Percentiles rank a stretch among this genome's conserved stretches.
Evolutionary conservation across 192 early-diverging fungal genomes (phyloP).

Genomic region (Coemansia sp.): DNA sequence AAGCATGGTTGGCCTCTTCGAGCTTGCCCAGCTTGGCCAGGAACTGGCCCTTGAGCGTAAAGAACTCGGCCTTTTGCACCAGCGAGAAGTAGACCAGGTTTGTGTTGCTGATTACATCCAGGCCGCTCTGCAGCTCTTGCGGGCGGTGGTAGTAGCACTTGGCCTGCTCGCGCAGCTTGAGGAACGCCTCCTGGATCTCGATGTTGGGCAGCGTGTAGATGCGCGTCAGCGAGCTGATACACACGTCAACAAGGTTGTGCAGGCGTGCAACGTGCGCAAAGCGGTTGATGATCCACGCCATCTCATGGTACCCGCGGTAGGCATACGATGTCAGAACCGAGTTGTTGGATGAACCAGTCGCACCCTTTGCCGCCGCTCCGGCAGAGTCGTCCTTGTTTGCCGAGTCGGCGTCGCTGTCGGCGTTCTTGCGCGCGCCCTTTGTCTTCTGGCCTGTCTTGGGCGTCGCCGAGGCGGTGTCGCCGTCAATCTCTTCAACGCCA

Average conservation of each 20-base stretch:
- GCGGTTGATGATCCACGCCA: constrained; percentile 99
- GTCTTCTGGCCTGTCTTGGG: constrained; percentile 45
- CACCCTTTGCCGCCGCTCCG: not conserved
- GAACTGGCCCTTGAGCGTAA: constrained; percentile 94
- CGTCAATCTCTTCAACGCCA: constrained; percentile 5
- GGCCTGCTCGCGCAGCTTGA: constrained; percentile 95
- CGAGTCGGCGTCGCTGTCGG: constrained; percentile 2
- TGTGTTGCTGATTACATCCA: constrained; percentile 99
- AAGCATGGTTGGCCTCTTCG: constrained; percentile 85
- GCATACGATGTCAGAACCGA: constrained; percentile 71
- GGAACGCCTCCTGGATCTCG: constrained; percentile 98
- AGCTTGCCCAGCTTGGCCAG: constrained; percentile 79
- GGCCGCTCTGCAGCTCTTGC: constrained; percentile 80
- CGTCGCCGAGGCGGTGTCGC: constrained; percentile 4
- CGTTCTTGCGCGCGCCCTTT: constrained; percentile 35
- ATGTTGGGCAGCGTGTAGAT: constrained; percentile 99
- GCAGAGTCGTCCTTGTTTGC: constrained; percentile 11
- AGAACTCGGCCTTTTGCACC: constrained; percentile 96
- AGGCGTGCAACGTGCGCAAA: constrained; percentile 96
- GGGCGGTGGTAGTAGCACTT: constrained; percentile 95
- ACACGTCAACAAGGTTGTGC: constrained; percentile 93
- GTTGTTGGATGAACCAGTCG: not conserved
- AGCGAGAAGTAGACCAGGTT: constrained; percentile 93
- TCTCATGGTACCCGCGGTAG: constrained; percentile 98
- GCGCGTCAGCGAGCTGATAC: constrained; percentile 84